Evolutionary conservation across 306 rosid genomes (phyloP).

Genomic region (Biancaea sappan): DNA sequence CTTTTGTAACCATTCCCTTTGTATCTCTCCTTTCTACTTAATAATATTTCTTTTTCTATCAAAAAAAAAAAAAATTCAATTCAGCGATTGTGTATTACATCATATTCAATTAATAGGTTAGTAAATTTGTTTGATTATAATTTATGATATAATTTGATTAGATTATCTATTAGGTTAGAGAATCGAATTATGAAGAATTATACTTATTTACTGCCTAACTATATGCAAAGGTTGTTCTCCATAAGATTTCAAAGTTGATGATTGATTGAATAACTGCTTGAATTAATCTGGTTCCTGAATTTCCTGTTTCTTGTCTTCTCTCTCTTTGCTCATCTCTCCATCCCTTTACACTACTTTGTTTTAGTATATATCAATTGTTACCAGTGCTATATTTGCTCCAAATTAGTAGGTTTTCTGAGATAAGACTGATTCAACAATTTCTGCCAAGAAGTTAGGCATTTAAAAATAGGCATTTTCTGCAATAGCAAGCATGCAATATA

Average conservation of each 20-base stretch:
- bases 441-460: neutral
- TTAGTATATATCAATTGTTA: neutral
- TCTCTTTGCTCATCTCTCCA: neutral
- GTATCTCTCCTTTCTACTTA: too few species aligned
- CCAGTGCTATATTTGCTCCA: neutral
- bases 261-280: constrained; percentile 3
- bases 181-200: neutral
- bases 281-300: neutral
- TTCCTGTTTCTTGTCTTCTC: neutral
- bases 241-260: constrained; percentile 21
- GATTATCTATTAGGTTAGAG: neutral
- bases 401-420: constrained; percentile 2
- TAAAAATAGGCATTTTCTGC: neutral
- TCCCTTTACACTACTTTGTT: constrained; percentile 14
- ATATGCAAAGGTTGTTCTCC: neutral
- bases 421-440: neutral
- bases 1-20: too few species aligned
- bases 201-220: neutral
- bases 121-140: neutral
- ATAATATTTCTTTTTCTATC: too few species aligned
- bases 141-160: neutral
- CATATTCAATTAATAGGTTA: neutral
- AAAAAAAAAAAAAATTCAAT: neutral
- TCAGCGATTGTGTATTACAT: neutral
- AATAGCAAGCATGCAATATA: constrained; percentile 1